Base-by-base conservation (phyloP, 352 stramenopile species). In the Phytophthora constricta region DNA sequence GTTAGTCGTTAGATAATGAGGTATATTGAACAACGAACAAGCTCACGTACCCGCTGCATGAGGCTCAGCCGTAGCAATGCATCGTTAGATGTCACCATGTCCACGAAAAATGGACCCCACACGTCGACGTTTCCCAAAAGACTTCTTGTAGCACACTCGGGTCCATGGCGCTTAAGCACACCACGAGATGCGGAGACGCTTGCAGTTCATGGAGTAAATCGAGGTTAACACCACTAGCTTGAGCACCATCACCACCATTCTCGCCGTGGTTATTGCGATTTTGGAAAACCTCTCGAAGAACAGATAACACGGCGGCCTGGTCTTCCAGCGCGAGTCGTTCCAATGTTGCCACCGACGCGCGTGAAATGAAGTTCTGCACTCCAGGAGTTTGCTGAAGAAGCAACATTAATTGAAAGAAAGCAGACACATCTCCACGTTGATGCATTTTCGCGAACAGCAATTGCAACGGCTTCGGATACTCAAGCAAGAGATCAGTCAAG, bases 391-490 rank as follows among this genome's bases (percentile, higher is more conserved):
- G 73, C 23, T 86, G 68, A 11, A 93, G 65, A 43, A 86, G 58
- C 31, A 88, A n/a, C 80, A 92, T 90, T 17, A 91, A 57, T 23
- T 83, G 77, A 33, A 88, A 84, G 33, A 93, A 90, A 4, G 78
- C 54, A 20, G 71, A 74, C 8, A 76, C 74, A 16, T 89, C 77
- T 0, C 63, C 79, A 16, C 71, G 68, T 17, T 79, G 60, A 45
- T 93, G 76, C 72, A 93, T 86, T 43, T 88, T 82, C 2, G 69
- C 52, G 42, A 93, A 89, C 19, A 93, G 28, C n/a, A 82, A 60
- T 60, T 90, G 86, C 37, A 90, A 56, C 5, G 80, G 48, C 43
- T 92, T 82, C 0, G 80, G 76, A 31, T 84, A 72, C 39, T 84
- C 69, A 33, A 93, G 71, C 19, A 86, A 75, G 13, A 90, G 53